Percentiles rank a stretch among this genome's conserved stretches.
Conservation (phyloP, 208 protist species). For the Trypanosoma mega region DNA sequence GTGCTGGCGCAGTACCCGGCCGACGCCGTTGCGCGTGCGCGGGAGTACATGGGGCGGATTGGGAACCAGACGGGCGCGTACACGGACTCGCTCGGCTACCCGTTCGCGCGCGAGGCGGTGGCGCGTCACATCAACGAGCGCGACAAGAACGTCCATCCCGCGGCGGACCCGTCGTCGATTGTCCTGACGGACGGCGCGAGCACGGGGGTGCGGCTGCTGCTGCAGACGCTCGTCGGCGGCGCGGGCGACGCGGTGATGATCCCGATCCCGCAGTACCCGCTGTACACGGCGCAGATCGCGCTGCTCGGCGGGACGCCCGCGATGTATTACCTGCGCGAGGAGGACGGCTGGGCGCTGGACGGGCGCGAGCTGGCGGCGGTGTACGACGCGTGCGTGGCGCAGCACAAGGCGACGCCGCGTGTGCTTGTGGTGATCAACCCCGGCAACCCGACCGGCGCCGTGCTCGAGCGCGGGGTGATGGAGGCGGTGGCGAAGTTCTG, state of each 20-base stretch:
- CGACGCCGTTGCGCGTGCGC: slow-evolving; percentile 92
- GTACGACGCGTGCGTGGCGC: slow-evolving; percentile 48
- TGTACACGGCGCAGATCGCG: slow-evolving; percentile 98
- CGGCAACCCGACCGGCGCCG: slow-evolving; percentile 98
- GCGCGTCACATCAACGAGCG: slow-evolving; percentile 93
- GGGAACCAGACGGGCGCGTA: slow-evolving; percentile 93
- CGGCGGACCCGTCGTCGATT: slow-evolving; percentile 42
- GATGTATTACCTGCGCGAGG: slow-evolving; percentile 95
- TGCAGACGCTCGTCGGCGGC: slow-evolving; percentile 84
- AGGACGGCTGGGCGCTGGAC: slow-evolving; percentile 86
- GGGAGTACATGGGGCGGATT: slow-evolving; percentile 62
- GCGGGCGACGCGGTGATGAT: slow-evolving; percentile 90
- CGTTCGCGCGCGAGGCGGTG: slow-evolving; percentile 87
- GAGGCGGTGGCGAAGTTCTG: slow-evolving; percentile 76
- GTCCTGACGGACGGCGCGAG: slow-evolving; percentile 98
- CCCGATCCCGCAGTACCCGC: slow-evolving; percentile 99
- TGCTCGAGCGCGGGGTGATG: slow-evolving; percentile 79
- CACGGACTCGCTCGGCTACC: slow-evolving; percentile 92
- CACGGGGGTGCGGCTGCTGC: slow-evolving; percentile 81
- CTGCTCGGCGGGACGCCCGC: slow-evolving; percentile 91
- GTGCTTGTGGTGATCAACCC: slow-evolving; percentile 99
- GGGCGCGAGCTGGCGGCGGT: slow-evolving; percentile 60
- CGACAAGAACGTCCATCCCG: slow-evolving; percentile 76
- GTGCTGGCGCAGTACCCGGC: slow-evolving; percentile 60
- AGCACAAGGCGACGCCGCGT: slow-evolving; percentile 80